Percentiles rank a stretch among this genome's conserved stretches.
Evolutionary conservation across 306 rosid species (phyloP).

Genomic region (Psophocarpus tetragonolobus): DNA sequence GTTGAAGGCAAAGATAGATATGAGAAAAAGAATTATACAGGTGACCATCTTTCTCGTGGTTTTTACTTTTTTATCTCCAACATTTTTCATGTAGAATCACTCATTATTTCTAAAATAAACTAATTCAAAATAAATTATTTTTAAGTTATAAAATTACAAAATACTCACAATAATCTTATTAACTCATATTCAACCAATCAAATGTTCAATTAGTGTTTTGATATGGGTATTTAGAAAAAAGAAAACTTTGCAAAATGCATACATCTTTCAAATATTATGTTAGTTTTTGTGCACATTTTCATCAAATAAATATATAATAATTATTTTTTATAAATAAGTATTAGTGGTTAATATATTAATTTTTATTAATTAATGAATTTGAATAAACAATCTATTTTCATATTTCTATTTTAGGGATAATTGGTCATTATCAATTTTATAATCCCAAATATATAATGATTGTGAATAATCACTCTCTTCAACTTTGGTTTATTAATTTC

Average conservation of each 20-base stretch:
- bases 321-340: too few relatives aligned
- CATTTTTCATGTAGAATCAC: not conserved
- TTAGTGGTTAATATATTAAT: too few relatives aligned
- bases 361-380: too few relatives aligned
- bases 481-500: not conserved
- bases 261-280: not conserved
- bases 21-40: slow-evolving; percentile 4
- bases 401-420: too few relatives aligned
- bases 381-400: too few relatives aligned
- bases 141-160: not conserved
- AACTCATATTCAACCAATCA: not conserved
- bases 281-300: not conserved
- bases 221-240: not conserved
- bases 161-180: not conserved
- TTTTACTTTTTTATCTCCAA: not conserved
- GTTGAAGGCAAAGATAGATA: not conserved
- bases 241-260: not conserved
- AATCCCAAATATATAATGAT: too few relatives aligned
- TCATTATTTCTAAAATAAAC: not conserved
- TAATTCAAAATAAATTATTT: not conserved
- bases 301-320: not conserved
- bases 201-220: not conserved
- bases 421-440: too few relatives aligned
- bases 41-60: not conserved
- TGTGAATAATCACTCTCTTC: not conserved